Percentiles rank a stretch among this genome's conserved stretches.
Evolutionary conservation across 1,284 basidiomycete species (phyloP).

Genomic region (Tilletia setariae): DNA sequence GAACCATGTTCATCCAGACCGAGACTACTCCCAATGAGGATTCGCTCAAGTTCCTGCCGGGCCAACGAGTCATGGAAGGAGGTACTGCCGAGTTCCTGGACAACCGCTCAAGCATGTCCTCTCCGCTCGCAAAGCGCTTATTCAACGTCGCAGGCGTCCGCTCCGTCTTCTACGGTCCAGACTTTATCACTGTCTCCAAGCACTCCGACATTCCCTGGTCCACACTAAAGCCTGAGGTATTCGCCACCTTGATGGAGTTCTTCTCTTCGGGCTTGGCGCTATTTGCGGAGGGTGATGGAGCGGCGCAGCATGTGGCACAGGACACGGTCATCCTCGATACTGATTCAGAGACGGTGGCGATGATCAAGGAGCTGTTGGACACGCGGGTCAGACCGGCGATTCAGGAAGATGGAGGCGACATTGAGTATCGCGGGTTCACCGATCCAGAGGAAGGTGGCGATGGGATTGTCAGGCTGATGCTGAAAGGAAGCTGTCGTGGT

Average conservation of each 20-base stretch:
- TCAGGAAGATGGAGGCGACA: conserved; percentile 89
- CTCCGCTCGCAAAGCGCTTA: conserved; percentile 85
- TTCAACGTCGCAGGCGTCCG: conserved; percentile 89
- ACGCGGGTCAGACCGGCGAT: conserved; percentile 93
- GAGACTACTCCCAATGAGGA: conserved; percentile 96
- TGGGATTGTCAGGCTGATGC: conserved; percentile 68
- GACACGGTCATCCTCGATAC: conserved; percentile 94
- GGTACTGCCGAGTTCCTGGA: conserved; percentile 89
- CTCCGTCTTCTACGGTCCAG: conserved; percentile 89
- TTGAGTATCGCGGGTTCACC: conserved; percentile 76
- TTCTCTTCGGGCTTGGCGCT: conserved; percentile 83
- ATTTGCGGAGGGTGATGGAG: conserved; percentile 65
- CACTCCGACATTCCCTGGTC: conserved; percentile 80
- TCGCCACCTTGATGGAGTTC: conserved; percentile 95
- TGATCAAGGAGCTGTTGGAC: conserved; percentile 97
- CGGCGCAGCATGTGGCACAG: conserved; percentile 69
- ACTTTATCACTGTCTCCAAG: conserved; percentile 96
- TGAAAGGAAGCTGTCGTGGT: conserved; percentile 94
- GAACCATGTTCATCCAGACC: conserved; percentile 95
- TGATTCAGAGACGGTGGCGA: conserved; percentile 94
- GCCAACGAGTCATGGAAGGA: conserved; percentile 77
- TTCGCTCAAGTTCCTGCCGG: conserved; percentile 96
- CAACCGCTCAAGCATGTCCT: conserved; percentile 60
- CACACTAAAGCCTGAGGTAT: conserved; percentile 95
- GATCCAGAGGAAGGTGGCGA: conserved; percentile 58